A percentile compares a stretch with the other conserved stretches of the same genome.
Conservation (phyloP, 2,329 filamentous ascomycete genomes). For the Paecilomyces variotii region DNA sequence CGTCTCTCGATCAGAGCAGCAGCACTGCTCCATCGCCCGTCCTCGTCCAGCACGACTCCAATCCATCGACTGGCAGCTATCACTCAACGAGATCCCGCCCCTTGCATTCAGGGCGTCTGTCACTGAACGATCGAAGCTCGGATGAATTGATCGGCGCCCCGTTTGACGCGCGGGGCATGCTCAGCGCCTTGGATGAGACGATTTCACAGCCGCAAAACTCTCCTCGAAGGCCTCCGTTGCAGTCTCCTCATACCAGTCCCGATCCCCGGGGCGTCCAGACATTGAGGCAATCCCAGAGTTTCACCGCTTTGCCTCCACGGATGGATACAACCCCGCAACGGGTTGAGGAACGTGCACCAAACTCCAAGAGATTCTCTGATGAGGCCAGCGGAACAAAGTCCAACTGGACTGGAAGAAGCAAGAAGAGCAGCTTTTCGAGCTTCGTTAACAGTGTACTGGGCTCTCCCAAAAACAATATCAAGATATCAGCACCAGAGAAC, state of each 20-base stretch:
- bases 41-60: conserved; percentile 23
- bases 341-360: conserved; percentile 42
- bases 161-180: conserved; percentile 37
- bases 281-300: conserved; percentile 60
- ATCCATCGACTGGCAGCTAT: conserved; percentile 17
- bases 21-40: conserved; percentile 34
- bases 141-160: conserved; percentile 39
- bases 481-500: conserved; percentile 96
- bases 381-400: conserved; percentile 60
- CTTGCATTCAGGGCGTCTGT: conserved; percentile 26
- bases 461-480: conserved; percentile 70
- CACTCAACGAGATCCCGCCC: conserved; percentile 23
- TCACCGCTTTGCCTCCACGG: conserved; percentile 46
- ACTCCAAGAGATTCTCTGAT: conserved; percentile 69
- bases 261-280: conserved; percentile 49
- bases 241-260: conserved; percentile 45
- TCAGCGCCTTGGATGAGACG: conserved; percentile 35
- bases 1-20: conserved; percentile 39
- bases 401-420: conserved; percentile 52
- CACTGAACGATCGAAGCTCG: conserved; percentile 30
- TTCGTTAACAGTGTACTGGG: conserved; percentile 79
- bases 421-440: conserved; percentile 82
- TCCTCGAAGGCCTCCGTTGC: conserved; percentile 36
- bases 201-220: conserved; percentile 21
- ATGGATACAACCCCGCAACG: conserved; percentile 43